Conservation (phyloP, 2,329 filamentous ascomycete genomes). For the Scedosporium dehoogii region DNA sequence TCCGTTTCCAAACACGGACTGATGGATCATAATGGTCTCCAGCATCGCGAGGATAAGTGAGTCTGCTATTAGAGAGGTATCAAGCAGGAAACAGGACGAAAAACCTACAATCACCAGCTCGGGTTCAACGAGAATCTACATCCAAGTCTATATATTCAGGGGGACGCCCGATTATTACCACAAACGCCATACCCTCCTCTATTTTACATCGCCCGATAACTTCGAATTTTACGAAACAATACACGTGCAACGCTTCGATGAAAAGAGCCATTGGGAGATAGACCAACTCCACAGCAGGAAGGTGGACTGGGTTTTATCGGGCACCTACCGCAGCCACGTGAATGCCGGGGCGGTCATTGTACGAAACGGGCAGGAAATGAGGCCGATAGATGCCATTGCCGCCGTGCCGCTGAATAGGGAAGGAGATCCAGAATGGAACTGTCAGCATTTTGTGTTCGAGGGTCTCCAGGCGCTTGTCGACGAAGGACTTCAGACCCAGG, state of each 20-base stretch:
- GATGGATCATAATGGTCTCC: too few relatives aligned
- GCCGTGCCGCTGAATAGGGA: too few relatives aligned
- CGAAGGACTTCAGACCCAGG: conserved; percentile 9
- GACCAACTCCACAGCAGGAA: conserved; percentile 6
- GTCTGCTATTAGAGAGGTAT: too few relatives aligned
- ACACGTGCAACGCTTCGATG: conserved; percentile 9
- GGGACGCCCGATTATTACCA: too few relatives aligned
- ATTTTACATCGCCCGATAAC: conserved; percentile 12
- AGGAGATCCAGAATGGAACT: conserved; percentile 7
- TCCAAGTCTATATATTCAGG: too few relatives aligned
- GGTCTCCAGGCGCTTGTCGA: conserved; percentile 8
- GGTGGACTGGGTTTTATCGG: conserved; percentile 9
- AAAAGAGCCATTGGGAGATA: conserved; percentile 6
- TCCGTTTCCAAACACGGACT: too few relatives aligned
- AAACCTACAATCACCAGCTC: too few relatives aligned
- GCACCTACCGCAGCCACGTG: conserved; percentile 10
- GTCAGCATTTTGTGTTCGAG: conserved; percentile 11
- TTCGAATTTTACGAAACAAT: conserved; percentile 9
- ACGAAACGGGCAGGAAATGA: conserved; percentile 7
- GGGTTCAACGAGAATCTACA: too few relatives aligned
- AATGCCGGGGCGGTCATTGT: conserved; percentile 11
- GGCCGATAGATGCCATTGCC: background rate
- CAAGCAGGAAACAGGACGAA: too few relatives aligned
- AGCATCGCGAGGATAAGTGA: too few relatives aligned
- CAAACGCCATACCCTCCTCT: background rate